Conservation (phyloP, 2,329 filamentous ascomycete species). For the Diplodia mutila region DNA sequence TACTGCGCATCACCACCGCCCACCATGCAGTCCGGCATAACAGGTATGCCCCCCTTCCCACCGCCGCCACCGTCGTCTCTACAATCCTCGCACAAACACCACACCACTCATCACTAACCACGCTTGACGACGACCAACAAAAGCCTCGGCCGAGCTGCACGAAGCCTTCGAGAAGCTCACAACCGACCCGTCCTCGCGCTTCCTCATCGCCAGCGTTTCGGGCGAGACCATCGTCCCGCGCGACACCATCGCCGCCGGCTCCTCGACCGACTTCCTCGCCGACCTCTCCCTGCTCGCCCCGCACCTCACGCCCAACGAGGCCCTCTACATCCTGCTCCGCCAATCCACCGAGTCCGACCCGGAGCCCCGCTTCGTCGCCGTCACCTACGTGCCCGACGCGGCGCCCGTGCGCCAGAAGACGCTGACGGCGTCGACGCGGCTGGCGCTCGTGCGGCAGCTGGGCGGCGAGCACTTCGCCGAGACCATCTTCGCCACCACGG, state of each 20-base stretch:
- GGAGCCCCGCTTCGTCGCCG: slow-evolving; percentile 56
- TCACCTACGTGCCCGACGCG: slow-evolving; percentile 78
- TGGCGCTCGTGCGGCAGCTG: slow-evolving; percentile 75
- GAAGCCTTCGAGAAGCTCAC: slow-evolving; percentile 73
- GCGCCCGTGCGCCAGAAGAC: slow-evolving; percentile 85
- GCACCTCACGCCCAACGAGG: slow-evolving; percentile 67
- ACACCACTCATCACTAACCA: slow-evolving; percentile 29
- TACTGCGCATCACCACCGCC: background rate
- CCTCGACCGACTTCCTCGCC: slow-evolving; percentile 59
- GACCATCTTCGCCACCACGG: slow-evolving; percentile 71
- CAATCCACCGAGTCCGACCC: slow-evolving; percentile 47
- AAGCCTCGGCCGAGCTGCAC: slow-evolving; percentile 78
- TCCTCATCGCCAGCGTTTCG: slow-evolving; percentile 71
- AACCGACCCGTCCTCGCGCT: slow-evolving; percentile 64
- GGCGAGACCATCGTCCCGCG: slow-evolving; percentile 69
- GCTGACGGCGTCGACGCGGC: slow-evolving; percentile 77
- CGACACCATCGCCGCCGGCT: slow-evolving; percentile 58
- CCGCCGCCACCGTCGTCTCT: background rate
- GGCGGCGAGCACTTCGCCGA: slow-evolving; percentile 79
- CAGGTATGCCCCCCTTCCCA: slow-evolving; percentile 54
- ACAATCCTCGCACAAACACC: slow-evolving; percentile 12
- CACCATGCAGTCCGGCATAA: slow-evolving; percentile 78
- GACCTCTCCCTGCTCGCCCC: slow-evolving; percentile 67
- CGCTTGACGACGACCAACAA: too few relatives aligned
- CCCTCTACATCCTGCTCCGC: slow-evolving; percentile 76